Conservation (phyloP, 768 basidiomycete species). For the Leccinum longicurvipes region DNA sequence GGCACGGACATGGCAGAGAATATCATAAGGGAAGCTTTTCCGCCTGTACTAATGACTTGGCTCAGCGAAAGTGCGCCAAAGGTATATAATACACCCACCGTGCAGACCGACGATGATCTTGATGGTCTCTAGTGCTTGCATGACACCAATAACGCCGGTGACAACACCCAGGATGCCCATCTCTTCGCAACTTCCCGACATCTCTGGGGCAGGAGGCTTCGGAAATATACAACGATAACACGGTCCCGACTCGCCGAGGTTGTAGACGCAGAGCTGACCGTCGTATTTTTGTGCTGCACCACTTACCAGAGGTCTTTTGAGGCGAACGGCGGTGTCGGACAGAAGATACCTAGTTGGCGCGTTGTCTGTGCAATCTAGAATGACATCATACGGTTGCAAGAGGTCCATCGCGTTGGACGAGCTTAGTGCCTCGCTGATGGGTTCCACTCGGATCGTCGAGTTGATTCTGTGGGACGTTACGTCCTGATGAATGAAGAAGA, state of each 20-base stretch:
- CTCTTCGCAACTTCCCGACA: constrained; percentile 79
- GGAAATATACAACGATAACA: constrained; percentile 97
- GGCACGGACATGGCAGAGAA: constrained; percentile 68
- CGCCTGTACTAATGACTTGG: constrained; percentile 38
- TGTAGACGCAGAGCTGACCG: constrained; percentile 78
- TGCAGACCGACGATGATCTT: constrained; percentile 70
- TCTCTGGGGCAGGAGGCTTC: constrained; percentile 61
- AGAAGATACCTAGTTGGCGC: constrained; percentile 89
- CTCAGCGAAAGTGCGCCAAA: not conserved
- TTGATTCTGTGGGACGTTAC: constrained; percentile 57
- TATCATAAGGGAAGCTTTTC: constrained; percentile 61
- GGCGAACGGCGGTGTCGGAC: constrained; percentile 75
- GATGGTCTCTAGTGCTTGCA: constrained; percentile 88
- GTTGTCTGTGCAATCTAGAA: constrained; percentile 96
- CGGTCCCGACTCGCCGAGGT: constrained; percentile 65
- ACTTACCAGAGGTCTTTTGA: constrained; percentile 82
- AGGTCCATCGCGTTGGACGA: constrained; percentile 62
- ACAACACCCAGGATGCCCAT: constrained; percentile 85
- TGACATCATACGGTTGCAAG: constrained; percentile 62
- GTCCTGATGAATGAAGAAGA: constrained; percentile 5
- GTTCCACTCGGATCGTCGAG: constrained; percentile 58
- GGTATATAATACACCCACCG: constrained; percentile 38
- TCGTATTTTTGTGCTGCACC: constrained; percentile 89
- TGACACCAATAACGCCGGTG: constrained; percentile 82
- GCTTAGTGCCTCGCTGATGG: constrained; percentile 51